Percentiles rank a stretch among this genome's conserved stretches.
Evolutionary conservation across 2,329 filamentous ascomycete species (phyloP).

Genomic region (Whalleya microplaca): DNA sequence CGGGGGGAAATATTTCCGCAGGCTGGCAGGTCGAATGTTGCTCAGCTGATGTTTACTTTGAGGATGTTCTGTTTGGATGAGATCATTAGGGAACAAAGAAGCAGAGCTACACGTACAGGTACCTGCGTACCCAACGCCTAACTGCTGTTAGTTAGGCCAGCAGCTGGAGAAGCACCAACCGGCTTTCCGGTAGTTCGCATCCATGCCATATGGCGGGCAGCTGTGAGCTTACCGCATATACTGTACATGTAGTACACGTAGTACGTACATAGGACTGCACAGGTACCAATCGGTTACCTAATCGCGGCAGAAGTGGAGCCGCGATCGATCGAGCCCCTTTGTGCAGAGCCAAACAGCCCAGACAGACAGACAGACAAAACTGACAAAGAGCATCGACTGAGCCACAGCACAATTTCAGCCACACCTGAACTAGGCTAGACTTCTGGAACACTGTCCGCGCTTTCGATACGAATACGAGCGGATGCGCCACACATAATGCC

Average conservation of each 20-base stretch:
- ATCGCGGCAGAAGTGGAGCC: no score
- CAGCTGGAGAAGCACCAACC: no score
- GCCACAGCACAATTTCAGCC: not conserved
- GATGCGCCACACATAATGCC: not conserved
- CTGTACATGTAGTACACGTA: no score
- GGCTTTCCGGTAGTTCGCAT: no score
- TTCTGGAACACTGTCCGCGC: not conserved
- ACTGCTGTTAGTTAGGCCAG: no score
- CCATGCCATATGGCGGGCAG: no score
- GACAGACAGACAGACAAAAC: no score
- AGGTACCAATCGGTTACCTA: no score
- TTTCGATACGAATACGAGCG: not conserved
- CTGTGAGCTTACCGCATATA: slow-evolving; percentile 16
- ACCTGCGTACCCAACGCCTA: not conserved
- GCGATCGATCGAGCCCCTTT: not conserved
- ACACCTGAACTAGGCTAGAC: not conserved
- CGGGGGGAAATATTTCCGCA: slow-evolving; percentile 18
- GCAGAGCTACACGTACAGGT: not conserved
- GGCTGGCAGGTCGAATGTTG: slow-evolving; percentile 25
- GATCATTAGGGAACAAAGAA: slow-evolving; percentile 26
- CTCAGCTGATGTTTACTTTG: slow-evolving; percentile 31
- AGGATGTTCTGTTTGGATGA: slow-evolving; percentile 21
- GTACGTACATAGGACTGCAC: no score
- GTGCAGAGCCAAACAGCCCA: slow-evolving; percentile 5
- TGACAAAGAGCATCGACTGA: no score